Percentiles rank a stretch among this genome's conserved stretches.
phyloP scores from a whole-genome alignment of 768 basidiomycete species.

The Leucocoprinus sp. region DNA sequence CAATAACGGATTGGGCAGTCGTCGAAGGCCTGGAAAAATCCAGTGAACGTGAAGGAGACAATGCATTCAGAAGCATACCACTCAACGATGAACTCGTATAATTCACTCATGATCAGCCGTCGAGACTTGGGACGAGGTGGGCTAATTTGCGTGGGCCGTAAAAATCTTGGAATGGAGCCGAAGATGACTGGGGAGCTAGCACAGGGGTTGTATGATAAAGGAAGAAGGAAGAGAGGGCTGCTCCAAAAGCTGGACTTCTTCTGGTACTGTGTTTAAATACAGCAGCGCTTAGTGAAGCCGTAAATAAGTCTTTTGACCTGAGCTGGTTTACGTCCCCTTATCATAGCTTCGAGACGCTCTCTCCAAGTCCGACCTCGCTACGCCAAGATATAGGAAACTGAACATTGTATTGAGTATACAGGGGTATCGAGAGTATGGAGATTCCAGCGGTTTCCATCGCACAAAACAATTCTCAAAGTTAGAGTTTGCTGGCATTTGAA shows the following conservation, averaged over 20 bases:
- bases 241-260: too few species aligned
- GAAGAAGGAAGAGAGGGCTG: not conserved
- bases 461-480: too few species aligned
- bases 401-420: too few species aligned
- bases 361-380: too few species aligned
- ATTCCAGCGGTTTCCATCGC: too few species aligned
- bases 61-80: slow-evolving; percentile 30
- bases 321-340: too few species aligned
- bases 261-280: not conserved
- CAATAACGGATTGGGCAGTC: slow-evolving; percentile 49
- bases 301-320: not conserved
- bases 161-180: not conserved
- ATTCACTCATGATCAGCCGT: slow-evolving; percentile 22
- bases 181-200: not conserved
- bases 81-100: slow-evolving; percentile 44
- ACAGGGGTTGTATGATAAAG: not conserved
- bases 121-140: not conserved
- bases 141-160: not conserved
- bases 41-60: slow-evolving; percentile 6
- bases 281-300: not conserved
- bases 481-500: too few species aligned
- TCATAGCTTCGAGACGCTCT: too few species aligned
- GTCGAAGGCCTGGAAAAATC: slow-evolving; percentile 45
- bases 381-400: too few species aligned
- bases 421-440: too few species aligned